Conservation (phyloP, 352 stramenopile genomes). For the Globisporangium carolinianum region DNA sequence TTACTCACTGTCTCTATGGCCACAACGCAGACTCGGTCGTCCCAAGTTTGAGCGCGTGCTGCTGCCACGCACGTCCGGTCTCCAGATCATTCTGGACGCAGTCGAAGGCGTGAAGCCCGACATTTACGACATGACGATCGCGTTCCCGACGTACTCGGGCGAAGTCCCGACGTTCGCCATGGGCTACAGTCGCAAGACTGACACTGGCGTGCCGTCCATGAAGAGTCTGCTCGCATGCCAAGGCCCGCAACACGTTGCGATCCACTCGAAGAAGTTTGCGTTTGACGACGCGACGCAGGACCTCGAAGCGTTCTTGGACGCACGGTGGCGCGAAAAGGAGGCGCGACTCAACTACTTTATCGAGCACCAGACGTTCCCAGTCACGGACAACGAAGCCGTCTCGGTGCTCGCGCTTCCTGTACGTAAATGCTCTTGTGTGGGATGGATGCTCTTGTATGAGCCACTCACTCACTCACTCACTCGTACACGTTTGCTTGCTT, state of each 20-base stretch:
- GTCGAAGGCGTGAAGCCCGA: slow-evolving; percentile 80
- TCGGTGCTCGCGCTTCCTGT: slow-evolving; percentile 31
- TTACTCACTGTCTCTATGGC: neutral
- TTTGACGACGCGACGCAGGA: slow-evolving; percentile 50
- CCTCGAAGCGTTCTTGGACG: slow-evolving; percentile 60
- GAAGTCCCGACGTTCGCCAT: slow-evolving; percentile 87
- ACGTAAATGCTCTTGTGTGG: neutral
- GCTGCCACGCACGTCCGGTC: slow-evolving; percentile 87
- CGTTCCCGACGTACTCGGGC: slow-evolving; percentile 76
- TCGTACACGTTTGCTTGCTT: slow-evolving; percentile 8
- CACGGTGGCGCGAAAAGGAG: slow-evolving; percentile 73
- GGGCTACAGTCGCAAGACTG: slow-evolving; percentile 78
- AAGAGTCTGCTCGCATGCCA: slow-evolving; percentile 60
- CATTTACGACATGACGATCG: slow-evolving; percentile 93
- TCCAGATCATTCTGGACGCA: slow-evolving; percentile 90
- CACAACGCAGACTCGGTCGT: slow-evolving; percentile 29
- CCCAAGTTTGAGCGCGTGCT: slow-evolving; percentile 89
- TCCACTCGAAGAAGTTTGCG: slow-evolving; percentile 55
- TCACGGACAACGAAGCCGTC: slow-evolving; percentile 21
- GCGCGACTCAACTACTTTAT: slow-evolving; percentile 70
- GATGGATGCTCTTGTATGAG: slow-evolving; percentile 4
- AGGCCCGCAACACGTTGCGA: slow-evolving; percentile 33
- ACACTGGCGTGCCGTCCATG: slow-evolving; percentile 83
- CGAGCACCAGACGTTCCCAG: slow-evolving; percentile 51
- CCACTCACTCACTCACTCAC: too few relatives aligned